Percentiles rank a stretch among this genome's conserved stretches.
These are phyloP conservation scores for Gossypium gossypioides DNA, from an alignment of 441 rosid species.

Conservation along the genomic window DNA sequence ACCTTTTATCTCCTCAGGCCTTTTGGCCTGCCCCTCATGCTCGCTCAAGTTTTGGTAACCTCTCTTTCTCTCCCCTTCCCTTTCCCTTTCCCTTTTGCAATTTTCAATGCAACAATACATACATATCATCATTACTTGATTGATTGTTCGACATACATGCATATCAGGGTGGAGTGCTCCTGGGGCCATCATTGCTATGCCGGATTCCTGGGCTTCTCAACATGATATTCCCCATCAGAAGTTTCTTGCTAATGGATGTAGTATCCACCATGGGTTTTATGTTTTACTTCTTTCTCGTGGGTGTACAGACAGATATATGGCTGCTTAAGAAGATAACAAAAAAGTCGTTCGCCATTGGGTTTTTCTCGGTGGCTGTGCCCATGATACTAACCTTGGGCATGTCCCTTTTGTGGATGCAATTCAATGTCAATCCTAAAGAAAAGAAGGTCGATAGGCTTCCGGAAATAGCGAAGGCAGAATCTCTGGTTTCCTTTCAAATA, in stretches of 20 bases:
- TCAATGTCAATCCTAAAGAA: neutral
- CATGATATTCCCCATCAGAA: slow-evolving; percentile 13
- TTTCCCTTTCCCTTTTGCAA: neutral
- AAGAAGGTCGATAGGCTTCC: slow-evolving; percentile 6
- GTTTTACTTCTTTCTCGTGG: slow-evolving; percentile 22
- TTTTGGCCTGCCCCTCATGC: slow-evolving; percentile 10
- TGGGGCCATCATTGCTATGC: slow-evolving; percentile 21
- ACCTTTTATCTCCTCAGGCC: slow-evolving; percentile 15
- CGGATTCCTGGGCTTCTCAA: neutral
- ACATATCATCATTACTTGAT: neutral
- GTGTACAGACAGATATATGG: slow-evolving; percentile 18
- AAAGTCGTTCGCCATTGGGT: slow-evolving; percentile 12
- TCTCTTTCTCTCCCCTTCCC: neutral
- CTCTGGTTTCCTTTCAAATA: slow-evolving; percentile 8
- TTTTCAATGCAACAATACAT: neutral
- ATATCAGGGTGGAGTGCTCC: slow-evolving; percentile 19
- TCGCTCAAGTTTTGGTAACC: slow-evolving; percentile 21
- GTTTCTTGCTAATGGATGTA: slow-evolving; percentile 17
- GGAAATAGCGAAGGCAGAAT: slow-evolving; percentile 9
- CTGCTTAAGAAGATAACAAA: slow-evolving; percentile 14
- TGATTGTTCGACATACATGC: neutral
- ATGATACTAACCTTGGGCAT: slow-evolving; percentile 6
- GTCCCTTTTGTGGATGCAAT: neutral
- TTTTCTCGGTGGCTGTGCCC: slow-evolving; percentile 14
- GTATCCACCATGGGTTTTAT: slow-evolving; percentile 15